phyloP scores from a whole-genome alignment of 2,329 filamentous ascomycete genomes.

The Scolecobasidium constrictum region DNA sequence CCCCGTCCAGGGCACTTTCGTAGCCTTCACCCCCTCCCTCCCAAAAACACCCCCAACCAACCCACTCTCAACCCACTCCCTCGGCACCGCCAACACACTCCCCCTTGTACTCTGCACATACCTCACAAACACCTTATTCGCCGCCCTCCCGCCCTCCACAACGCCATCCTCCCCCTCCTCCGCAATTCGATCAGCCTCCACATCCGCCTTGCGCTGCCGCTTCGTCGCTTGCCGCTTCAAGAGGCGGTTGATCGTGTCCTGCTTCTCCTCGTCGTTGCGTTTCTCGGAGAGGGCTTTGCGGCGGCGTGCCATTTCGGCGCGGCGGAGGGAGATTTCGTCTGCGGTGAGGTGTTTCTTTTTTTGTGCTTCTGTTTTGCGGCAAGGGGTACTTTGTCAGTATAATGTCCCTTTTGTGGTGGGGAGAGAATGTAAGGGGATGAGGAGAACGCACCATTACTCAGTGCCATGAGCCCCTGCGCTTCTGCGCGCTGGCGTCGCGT shows the following conservation, averaged over 20 bases:
- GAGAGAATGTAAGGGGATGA: constrained; percentile 11
- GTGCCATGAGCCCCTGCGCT: constrained; percentile 32
- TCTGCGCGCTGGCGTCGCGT: constrained; percentile 57
- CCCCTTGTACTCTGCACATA: constrained; percentile 61
- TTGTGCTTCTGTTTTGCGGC: constrained; percentile 54
- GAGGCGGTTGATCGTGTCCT: constrained; percentile 82
- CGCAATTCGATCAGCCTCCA: constrained; percentile 22
- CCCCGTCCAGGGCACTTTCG: constrained; percentile 6
- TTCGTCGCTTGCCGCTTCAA: constrained; percentile 79
- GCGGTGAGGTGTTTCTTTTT: constrained; percentile 63
- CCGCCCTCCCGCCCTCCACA: constrained; percentile 36
- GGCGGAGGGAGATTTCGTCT: constrained; percentile 61
- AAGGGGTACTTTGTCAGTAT: constrained; percentile 10
- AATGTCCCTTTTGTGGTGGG: constrained; percentile 10
- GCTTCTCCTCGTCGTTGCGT: constrained; percentile 69
- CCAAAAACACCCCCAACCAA: constrained; percentile 52
- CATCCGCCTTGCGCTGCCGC: constrained; percentile 35
- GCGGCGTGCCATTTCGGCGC: constrained; percentile 62
- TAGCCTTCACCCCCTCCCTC: constrained; percentile 13
- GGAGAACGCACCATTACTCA: constrained; percentile 42
- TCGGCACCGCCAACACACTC: constrained; percentile 51
- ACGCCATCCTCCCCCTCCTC: constrained; percentile 39
- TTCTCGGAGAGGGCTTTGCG: constrained; percentile 67
- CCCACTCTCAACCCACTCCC: constrained; percentile 52
- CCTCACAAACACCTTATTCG: constrained; percentile 53